Base-by-base conservation (phyloP, 163 green algal species). In the Scenedesmus sp. region DNA sequence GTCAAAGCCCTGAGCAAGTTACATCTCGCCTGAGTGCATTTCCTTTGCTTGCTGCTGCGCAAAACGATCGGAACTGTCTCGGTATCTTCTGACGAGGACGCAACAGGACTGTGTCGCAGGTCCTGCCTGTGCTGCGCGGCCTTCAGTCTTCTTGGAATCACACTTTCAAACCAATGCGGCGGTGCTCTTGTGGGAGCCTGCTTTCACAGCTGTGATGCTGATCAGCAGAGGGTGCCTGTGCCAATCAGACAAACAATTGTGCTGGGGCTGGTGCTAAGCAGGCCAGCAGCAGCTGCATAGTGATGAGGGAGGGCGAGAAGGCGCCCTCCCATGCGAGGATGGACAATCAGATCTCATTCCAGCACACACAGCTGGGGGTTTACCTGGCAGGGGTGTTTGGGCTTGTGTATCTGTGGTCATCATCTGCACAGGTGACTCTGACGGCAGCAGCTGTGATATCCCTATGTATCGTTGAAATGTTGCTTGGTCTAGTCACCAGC, bases 321-420 rank as follows among this genome's bases (percentile, higher is more conserved):
- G 65, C 26, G 65, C 9, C 30, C 59, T 40, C 24, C 65, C 65
- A 30, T 40, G 65, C 65, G 6, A 76, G 59, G 65, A 76, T 37
- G 30, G 78, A 86, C 30, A 22, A 86, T 87, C n/a, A 82, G 35
- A 44, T 82, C 12, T 59, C 65, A 3, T 92, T 92, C 65, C 89
- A 95, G 53, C 93, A 95, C 83, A 96, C 93, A 40, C 94, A 96
- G 53, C 76, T 94, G 56, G 93, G 89, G 0, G 87, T 91, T 26
- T 94, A 95, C 65, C 81, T 94, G 3, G 91, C 92, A 13, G 93
- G 90, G 26, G 35, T 40, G 0, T 91, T 90, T 44, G 81, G 90
- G 0, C 51, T 93, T 12, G 42, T 86, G 1, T 96, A 94, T 78
- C 33, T 94, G 16, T 93, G 87, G 44, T 83, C 44, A 0, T 91